Conservation (phyloP, 257 asterid species). For the Solanum dulcamara region DNA sequence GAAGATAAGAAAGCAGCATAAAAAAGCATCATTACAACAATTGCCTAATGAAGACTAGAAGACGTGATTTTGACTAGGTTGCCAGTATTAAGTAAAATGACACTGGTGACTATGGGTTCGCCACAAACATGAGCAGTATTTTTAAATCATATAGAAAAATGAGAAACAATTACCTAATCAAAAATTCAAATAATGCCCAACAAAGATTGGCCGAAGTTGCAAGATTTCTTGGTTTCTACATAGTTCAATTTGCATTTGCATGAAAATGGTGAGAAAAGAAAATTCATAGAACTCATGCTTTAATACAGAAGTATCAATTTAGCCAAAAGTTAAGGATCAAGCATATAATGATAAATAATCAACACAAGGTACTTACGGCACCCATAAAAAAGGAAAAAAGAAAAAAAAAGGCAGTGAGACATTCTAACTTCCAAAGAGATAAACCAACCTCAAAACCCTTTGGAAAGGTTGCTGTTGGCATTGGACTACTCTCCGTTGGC, state of each 20-base stretch:
- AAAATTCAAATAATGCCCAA: background rate
- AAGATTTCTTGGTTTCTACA: background rate
- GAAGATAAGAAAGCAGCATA: background rate
- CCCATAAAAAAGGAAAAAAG: background rate
- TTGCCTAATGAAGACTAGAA: background rate
- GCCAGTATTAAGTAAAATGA: background rate
- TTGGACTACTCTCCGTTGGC: slow-evolving; percentile 25
- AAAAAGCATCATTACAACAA: background rate
- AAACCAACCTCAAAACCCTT: slow-evolving; percentile 49
- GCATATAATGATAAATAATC: background rate
- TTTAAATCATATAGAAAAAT: background rate
- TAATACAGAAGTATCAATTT: background rate
- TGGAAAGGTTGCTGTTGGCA: slow-evolving; percentile 42
- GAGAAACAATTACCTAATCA: background rate
- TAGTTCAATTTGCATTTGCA: background rate
- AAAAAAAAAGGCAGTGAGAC: background rate
- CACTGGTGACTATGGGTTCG: background rate
- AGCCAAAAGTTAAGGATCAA: background rate
- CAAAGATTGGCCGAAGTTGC: background rate
- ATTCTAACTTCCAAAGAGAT: background rate
- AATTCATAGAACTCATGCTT: background rate
- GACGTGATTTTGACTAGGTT: background rate
- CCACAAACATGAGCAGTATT: background rate
- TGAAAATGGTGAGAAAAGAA: background rate
- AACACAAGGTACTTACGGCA: background rate